Conservation (phyloP, 2,329 filamentous ascomycete species). For the Colletotrichum orbiculare region DNA sequence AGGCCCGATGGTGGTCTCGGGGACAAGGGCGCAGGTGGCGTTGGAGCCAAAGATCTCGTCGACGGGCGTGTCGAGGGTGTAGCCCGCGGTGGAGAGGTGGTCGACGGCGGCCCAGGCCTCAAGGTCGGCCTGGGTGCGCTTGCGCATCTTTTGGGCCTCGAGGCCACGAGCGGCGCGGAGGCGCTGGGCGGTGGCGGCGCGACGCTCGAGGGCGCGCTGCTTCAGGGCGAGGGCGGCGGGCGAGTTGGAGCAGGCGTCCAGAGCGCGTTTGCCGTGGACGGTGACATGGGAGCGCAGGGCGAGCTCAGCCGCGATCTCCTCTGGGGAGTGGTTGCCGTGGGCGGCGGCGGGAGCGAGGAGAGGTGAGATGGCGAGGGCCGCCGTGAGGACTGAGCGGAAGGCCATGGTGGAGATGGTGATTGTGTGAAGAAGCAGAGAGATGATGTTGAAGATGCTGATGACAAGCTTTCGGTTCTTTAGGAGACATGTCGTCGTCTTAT, state of each 20-base stretch:
- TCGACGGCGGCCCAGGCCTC: slow-evolving; percentile 47
- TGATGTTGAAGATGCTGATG: slow-evolving; percentile 19
- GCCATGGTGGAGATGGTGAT: slow-evolving; percentile 16
- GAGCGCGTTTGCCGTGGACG: slow-evolving; percentile 47
- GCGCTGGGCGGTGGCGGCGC: slow-evolving; percentile 50
- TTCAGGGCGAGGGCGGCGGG: slow-evolving; percentile 52
- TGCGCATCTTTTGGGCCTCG: slow-evolving; percentile 45
- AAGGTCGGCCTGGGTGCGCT: slow-evolving; percentile 46
- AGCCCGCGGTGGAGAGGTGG: slow-evolving; percentile 45
- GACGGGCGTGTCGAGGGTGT: slow-evolving; percentile 47
- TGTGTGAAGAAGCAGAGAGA: neutral
- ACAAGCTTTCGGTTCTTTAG: neutral
- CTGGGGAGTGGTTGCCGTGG: slow-evolving; percentile 47
- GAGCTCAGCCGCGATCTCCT: slow-evolving; percentile 44
- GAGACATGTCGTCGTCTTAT: slow-evolving; percentile 20
- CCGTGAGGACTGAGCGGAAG: slow-evolving; percentile 22
- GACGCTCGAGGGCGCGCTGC: slow-evolving; percentile 52
- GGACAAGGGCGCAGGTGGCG: slow-evolving; percentile 33
- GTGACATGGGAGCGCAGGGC: slow-evolving; percentile 48
- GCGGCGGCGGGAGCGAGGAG: slow-evolving; percentile 42
- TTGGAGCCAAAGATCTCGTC: slow-evolving; percentile 40
- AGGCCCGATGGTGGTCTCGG: slow-evolving; percentile 31
- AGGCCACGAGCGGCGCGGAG: slow-evolving; percentile 52
- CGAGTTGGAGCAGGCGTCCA: slow-evolving; percentile 52
- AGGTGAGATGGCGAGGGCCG: slow-evolving; percentile 29